Evolutionary conservation across 768 basidiomycete species (phyloP).

Genomic region (Amanita inopinata): DNA sequence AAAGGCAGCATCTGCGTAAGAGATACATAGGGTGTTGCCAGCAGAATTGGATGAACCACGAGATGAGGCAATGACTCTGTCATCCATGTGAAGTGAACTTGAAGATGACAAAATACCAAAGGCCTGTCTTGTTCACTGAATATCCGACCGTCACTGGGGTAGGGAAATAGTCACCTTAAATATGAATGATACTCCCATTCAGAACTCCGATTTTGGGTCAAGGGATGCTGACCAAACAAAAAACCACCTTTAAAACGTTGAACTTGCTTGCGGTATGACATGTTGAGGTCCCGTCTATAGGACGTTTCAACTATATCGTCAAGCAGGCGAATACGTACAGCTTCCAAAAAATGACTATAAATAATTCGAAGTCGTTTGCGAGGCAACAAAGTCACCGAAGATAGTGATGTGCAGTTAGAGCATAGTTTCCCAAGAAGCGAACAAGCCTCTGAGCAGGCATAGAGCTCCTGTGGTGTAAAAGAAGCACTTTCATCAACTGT

Average conservation of each 20-base stretch:
- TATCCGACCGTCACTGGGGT: too few relatives aligned
- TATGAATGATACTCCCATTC: conserved; percentile 51
- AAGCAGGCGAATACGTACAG: conserved; percentile 45
- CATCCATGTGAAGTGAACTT: conserved; percentile 34
- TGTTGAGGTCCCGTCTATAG: conserved; percentile 15
- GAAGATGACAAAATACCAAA: conserved; percentile 50
- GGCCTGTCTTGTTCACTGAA: conserved; percentile 27
- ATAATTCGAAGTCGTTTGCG: conserved; percentile 31
- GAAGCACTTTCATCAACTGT: conserved; percentile 32
- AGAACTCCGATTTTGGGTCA: conserved; percentile 50
- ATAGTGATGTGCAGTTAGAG: conserved; percentile 21
- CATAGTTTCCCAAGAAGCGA: conserved; percentile 30
- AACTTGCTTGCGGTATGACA: conserved; percentile 21
- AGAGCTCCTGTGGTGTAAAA: conserved; percentile 40
- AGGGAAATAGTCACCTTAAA: conserved; percentile 27
- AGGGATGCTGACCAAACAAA: conserved; percentile 36
- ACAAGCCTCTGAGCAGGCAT: conserved; percentile 44
- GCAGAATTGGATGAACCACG: conserved; percentile 56
- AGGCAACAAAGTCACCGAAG: conserved; percentile 24
- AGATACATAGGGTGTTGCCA: conserved; percentile 48
- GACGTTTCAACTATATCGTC: conserved; percentile 43
- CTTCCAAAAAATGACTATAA: conserved; percentile 49
- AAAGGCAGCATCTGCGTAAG: conserved; percentile 34
- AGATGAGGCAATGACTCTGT: conserved; percentile 26
- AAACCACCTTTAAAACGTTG: conserved; percentile 54